phyloP scores from a whole-genome alignment of 208 protist genomes.

The Balamuthia mandrillaris region DNA sequence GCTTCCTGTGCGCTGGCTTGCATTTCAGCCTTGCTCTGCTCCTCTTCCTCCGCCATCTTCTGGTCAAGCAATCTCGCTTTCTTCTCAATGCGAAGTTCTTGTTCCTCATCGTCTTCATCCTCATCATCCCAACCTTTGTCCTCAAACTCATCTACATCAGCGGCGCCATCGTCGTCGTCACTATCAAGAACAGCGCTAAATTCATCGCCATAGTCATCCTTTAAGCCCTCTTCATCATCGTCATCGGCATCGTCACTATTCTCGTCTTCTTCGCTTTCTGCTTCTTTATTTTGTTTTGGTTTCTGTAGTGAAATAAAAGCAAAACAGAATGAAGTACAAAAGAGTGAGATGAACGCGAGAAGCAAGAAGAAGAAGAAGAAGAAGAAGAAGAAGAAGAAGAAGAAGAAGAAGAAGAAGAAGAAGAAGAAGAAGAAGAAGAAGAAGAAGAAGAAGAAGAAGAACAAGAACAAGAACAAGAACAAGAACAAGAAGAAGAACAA shows the following conservation, averaged over 20 bases:
- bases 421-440: neutral
- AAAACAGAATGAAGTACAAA: too few species aligned
- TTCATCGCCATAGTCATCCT: constrained; percentile 33
- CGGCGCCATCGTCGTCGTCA: constrained; percentile 20
- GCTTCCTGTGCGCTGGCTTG: neutral
- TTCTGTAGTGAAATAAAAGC: too few species aligned
- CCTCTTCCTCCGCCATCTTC: constrained; percentile 22
- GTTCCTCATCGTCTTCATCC: neutral
- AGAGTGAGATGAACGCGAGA: too few species aligned
- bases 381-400: neutral
- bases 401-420: constrained; percentile 22
- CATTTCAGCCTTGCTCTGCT: neutral
- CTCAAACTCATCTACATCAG: constrained; percentile 23
- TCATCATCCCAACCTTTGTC: constrained; percentile 36
- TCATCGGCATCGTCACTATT: constrained; percentile 39
- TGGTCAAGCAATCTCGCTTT: constrained; percentile 17
- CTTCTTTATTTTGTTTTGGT: constrained; percentile 42
- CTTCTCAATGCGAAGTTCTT: constrained; percentile 34
- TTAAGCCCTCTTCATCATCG: constrained; percentile 18
- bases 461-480: neutral
- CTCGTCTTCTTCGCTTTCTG: constrained; percentile 23
- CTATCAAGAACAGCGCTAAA: neutral
- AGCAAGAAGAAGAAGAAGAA: too few species aligned
- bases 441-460: neutral
- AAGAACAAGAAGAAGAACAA: constrained; percentile 1